Evolutionary conservation across 2,329 filamentous ascomycete genomes (phyloP).

Genomic region (Ascochyta viciae-villosae): DNA sequence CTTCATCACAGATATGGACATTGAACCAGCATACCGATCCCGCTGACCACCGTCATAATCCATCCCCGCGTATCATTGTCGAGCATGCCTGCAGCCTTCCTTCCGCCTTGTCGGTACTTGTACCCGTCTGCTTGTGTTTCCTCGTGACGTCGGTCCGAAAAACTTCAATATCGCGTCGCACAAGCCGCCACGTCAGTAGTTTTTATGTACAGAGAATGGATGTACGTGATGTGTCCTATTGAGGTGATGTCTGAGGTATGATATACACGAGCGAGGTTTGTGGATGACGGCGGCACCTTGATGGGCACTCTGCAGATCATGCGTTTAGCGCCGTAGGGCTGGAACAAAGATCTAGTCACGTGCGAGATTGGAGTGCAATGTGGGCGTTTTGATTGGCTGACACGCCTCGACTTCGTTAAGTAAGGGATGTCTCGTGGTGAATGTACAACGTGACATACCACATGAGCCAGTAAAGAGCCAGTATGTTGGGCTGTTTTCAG

Average conservation of each 20-base stretch:
- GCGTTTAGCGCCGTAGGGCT: slow-evolving; percentile 11
- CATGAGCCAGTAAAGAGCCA: too few relatives aligned
- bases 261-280: not conserved
- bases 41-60: slow-evolving; percentile 86
- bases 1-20: not conserved
- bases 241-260: not conserved
- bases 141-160: slow-evolving; percentile 29
- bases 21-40: slow-evolving; percentile 64
- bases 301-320: slow-evolving; percentile 25
- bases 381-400: slow-evolving; percentile 6
- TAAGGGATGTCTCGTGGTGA: not conserved
- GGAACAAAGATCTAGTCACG: slow-evolving; percentile 7
- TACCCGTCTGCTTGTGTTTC: slow-evolving; percentile 30
- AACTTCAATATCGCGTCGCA: slow-evolving; percentile 9
- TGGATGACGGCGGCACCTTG: slow-evolving; percentile 21
- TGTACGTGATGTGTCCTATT: not conserved
- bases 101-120: not conserved
- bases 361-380: not conserved
- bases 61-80: slow-evolving; percentile 81
- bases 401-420: not conserved
- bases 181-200: not conserved
- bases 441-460: not conserved
- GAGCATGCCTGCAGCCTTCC: slow-evolving; percentile 24
- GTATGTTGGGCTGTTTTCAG: too few relatives aligned
- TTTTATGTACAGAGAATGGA: not conserved